phyloP scores from a whole-genome alignment of 306 rosid genomes.

The Abrus pulchellus region DNA sequence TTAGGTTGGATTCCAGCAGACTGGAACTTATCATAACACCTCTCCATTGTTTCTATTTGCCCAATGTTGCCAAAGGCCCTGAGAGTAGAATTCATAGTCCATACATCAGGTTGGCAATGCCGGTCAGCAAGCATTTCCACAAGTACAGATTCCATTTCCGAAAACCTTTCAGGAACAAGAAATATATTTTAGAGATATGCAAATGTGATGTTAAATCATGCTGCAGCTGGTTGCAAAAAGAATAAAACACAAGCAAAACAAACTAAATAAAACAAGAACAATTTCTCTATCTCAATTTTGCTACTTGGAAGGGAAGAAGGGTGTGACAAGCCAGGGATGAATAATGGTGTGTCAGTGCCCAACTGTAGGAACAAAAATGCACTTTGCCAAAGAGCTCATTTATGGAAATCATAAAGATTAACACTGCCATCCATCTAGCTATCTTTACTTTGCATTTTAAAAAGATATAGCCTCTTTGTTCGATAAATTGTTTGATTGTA shows the following conservation, averaged over 20 bases:
- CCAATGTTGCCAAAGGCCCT: conserved; percentile 90
- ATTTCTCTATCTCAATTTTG: conserved; percentile 15
- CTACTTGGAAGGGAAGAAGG: conserved; percentile 23
- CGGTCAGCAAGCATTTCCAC: conserved; percentile 75
- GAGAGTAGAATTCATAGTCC: conserved; percentile 95
- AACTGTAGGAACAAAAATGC: conserved; percentile 4
- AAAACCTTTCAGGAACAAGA: conserved; percentile 63
- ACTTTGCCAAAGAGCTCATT: conserved; percentile 15
- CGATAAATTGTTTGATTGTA: conserved; percentile 19
- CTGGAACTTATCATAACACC: conserved; percentile 87
- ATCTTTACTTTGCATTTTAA: conserved; percentile 17
- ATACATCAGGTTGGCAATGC: conserved; percentile 82
- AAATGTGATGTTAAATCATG: conserved; percentile 34
- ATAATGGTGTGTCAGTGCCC: conserved; percentile 8
- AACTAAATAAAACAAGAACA: background rate
- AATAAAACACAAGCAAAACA: conserved; percentile 15
- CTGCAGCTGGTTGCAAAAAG: conserved; percentile 51
- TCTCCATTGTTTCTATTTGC: conserved; percentile 93
- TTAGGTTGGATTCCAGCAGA: conserved; percentile 86
- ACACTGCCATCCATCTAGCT: conserved; percentile 1
- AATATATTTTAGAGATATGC: conserved; percentile 43
- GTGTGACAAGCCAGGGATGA: background rate
- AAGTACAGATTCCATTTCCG: conserved; percentile 88
- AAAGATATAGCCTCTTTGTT: background rate
- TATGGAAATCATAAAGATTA: conserved; percentile 1